Percentiles rank a stretch among this genome's conserved stretches.
Evolutionary conservation across 768 basidiomycete genomes (phyloP).

Genomic region (Amanita rubescens): DNA sequence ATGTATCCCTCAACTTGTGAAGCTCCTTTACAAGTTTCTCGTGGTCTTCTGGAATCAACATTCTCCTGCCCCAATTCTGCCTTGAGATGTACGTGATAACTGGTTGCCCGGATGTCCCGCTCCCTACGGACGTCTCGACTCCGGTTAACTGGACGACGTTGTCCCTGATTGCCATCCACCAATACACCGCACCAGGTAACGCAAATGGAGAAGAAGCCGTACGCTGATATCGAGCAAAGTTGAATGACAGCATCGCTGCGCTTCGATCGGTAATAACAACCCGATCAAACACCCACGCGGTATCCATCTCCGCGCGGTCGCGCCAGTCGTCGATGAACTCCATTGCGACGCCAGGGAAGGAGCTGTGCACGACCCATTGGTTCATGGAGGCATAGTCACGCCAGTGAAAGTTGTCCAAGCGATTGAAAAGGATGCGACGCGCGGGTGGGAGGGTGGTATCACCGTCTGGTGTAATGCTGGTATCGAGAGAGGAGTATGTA

Average conservation of each 20-base stretch:
- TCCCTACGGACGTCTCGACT: conserved; percentile 33
- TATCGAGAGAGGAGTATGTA: conserved; percentile 78
- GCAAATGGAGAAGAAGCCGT: conserved; percentile 70
- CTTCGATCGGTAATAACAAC: conserved; percentile 83
- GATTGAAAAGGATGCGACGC: conserved; percentile 70
- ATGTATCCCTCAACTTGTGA: conserved; percentile 53
- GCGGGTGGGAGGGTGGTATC: conserved; percentile 67
- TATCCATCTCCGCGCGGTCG: conserved; percentile 65
- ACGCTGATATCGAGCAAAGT: conserved; percentile 65
- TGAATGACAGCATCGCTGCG: conserved; percentile 67
- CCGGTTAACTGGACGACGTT: conserved; percentile 71
- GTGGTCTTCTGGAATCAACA: conserved; percentile 70
- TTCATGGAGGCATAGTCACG: conserved; percentile 91
- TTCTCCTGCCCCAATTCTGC: conserved; percentile 83
- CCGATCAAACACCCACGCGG: conserved; percentile 77
- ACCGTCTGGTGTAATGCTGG: conserved; percentile 54
- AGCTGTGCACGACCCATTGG: conserved; percentile 71
- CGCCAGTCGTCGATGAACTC: conserved; percentile 82
- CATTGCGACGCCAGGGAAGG: conserved; percentile 74
- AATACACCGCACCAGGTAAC: conserved; percentile 66
- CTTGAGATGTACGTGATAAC: conserved; percentile 93
- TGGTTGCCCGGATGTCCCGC: conserved; percentile 44
- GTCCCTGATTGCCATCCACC: conserved; percentile 79
- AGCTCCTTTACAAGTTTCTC: conserved; percentile 72
- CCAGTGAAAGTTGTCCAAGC: conserved; percentile 72